A percentile compares a stretch with the other conserved stretches of the same genome.
Evolutionary conservation across 805 yeast genomes (phyloP).

Genomic region (Helenozyma rhizophorensis): DNA sequence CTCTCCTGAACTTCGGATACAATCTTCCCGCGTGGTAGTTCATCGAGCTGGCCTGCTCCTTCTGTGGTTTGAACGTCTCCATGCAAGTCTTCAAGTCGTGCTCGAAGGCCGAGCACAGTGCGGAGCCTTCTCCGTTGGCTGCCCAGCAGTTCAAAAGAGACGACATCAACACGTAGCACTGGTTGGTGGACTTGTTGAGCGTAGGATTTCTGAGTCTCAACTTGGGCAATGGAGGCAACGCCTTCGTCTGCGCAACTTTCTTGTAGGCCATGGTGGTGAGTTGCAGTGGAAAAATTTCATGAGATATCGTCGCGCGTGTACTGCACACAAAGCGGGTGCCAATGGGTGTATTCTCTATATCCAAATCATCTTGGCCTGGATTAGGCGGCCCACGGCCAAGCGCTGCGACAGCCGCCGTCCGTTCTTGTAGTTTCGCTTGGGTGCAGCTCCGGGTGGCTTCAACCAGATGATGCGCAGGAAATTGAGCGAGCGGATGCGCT

Average conservation of each 20-base stretch:
- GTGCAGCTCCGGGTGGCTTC: conserved; percentile 5
- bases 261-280: conserved; percentile 36
- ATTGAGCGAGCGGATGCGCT: conserved; percentile 18
- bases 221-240: conserved; percentile 68
- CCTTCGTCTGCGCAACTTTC: conserved; percentile 37
- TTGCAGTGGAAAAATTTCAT: conserved; percentile 4
- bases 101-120: conserved; percentile 61
- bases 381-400: too few relatives aligned
- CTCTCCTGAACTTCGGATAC: conserved; percentile 49
- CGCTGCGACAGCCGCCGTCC: too few relatives aligned
- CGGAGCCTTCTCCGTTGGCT: conserved; percentile 80
- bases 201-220: conserved; percentile 66
- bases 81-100: conserved; percentile 72
- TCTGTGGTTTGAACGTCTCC: conserved; percentile 41
- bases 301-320: too few relatives aligned
- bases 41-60: conserved; percentile 41
- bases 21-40: conserved; percentile 56
- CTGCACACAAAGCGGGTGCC: too few relatives aligned
- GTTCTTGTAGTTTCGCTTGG: too few relatives aligned
- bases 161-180: conserved; percentile 79
- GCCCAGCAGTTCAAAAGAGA: conserved; percentile 94
- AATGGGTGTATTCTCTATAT: too few relatives aligned
- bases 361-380: too few relatives aligned
- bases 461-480: conserved; percentile 34
- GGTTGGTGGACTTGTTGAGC: conserved; percentile 53